A percentile compares a stretch with the other conserved stretches of the same genome.
Evolutionary conservation across 2,329 filamentous ascomycete species (phyloP).

Genomic region (Pochonia chlamydosporia): DNA sequence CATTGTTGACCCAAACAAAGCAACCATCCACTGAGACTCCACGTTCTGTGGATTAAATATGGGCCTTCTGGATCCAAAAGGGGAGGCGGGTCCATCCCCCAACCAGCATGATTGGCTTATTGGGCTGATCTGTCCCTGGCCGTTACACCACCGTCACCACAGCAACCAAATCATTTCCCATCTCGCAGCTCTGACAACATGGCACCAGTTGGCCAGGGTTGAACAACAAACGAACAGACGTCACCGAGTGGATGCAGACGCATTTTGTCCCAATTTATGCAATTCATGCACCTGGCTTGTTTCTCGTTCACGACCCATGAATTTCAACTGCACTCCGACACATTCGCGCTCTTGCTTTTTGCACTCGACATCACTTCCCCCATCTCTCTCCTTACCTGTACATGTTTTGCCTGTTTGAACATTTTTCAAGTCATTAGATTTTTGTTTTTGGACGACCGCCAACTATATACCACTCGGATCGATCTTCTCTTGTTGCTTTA

Average conservation of each 20-base stretch:
- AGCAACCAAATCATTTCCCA: neutral
- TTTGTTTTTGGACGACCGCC: slow-evolving; percentile 5
- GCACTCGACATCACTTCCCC: neutral
- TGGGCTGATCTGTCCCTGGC: neutral
- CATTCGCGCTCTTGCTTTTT: neutral
- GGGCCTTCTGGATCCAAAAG: too few relatives aligned
- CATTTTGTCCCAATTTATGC: too few relatives aligned
- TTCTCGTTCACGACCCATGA: too few relatives aligned
- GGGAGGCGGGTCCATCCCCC: too few relatives aligned
- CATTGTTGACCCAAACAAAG: too few relatives aligned
- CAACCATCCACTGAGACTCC: too few relatives aligned
- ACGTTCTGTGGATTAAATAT: too few relatives aligned
- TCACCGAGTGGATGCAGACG: slow-evolving; percentile 4
- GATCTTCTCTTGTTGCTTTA: slow-evolving; percentile 7
- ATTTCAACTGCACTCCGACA: slow-evolving; percentile 3
- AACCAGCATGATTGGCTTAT: neutral
- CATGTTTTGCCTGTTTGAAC: slow-evolving; percentile 7
- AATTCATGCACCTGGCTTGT: too few relatives aligned
- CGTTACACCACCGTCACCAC: neutral
- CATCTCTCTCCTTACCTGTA: neutral
- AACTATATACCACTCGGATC: neutral
- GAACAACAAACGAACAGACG: slow-evolving; percentile 12
- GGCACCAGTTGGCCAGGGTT: neutral
- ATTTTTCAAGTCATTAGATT: slow-evolving; percentile 6
- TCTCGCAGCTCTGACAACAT: neutral